Conservation (phyloP, 75 land plant genomes). For the Chamaecyparis obtusa region DNA sequence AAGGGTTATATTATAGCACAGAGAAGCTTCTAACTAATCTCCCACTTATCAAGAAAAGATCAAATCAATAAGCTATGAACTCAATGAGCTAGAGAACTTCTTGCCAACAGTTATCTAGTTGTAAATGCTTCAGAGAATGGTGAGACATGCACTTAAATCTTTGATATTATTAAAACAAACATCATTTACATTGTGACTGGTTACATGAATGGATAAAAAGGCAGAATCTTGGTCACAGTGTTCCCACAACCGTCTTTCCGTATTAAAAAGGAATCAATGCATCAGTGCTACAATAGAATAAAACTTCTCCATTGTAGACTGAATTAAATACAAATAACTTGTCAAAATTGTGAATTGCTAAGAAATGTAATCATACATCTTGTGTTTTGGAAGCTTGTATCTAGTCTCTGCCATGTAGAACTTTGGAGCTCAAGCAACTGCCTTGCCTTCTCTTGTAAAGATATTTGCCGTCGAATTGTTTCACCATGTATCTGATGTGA, state of each 20-base stretch:
- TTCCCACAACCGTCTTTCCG: not conserved
- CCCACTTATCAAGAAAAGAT: not conserved
- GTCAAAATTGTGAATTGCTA: constrained; percentile 73
- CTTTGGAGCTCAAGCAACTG: constrained; percentile 59
- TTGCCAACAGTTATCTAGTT: not conserved
- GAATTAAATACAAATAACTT: constrained; percentile 19
- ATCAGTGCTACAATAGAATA: not conserved
- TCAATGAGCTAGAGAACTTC: not conserved
- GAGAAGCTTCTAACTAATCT: not conserved
- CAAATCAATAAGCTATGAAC: not conserved
- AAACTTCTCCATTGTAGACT: not conserved
- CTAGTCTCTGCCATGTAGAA: constrained; percentile 74
- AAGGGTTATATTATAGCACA: not conserved
- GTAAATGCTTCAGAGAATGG: not conserved
- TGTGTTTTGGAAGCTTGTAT: constrained; percentile 68
- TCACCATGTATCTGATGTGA: constrained; percentile 85
- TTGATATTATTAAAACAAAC: not conserved
- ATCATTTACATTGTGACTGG: not conserved
- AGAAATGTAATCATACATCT: constrained; percentile 86
- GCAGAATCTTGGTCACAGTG: not conserved
- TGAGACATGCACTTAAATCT: not conserved
- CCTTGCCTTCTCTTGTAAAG: constrained; percentile 66
- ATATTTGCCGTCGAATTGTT: constrained; percentile 47
- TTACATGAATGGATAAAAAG: not conserved
- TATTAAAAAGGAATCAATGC: not conserved